Percentiles rank a stretch among this genome's conserved stretches.
These are phyloP conservation scores for Prunus dulcis DNA, from an alignment of 306 rosid genomes.

Conservation along the genomic window DNA sequence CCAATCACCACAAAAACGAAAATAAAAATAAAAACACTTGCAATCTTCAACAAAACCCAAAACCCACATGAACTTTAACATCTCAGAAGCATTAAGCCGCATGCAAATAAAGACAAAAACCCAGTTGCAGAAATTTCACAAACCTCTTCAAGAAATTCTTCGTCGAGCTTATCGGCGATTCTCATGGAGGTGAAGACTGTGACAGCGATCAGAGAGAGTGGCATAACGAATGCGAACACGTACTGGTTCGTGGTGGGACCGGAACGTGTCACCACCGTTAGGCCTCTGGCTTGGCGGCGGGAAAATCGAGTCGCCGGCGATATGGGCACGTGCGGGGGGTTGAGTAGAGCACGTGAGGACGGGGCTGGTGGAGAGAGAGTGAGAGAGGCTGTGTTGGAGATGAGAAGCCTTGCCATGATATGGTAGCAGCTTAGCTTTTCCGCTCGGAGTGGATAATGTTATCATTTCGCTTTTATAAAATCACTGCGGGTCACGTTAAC, in stretches of 20 bases:
- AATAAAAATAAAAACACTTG: neutral
- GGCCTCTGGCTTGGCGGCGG: slow-evolving; percentile 20
- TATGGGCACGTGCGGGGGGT: slow-evolving; percentile 11
- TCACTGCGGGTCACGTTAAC: neutral
- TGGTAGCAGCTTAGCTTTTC: neutral
- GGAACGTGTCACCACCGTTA: slow-evolving; percentile 49
- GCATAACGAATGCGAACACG: slow-evolving; percentile 59
- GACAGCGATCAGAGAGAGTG: slow-evolving; percentile 59
- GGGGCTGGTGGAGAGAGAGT: slow-evolving; percentile 9
- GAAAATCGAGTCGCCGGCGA: slow-evolving; percentile 22
- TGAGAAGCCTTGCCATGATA: slow-evolving; percentile 49
- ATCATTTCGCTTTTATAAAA: neutral
- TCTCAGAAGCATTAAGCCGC: neutral
- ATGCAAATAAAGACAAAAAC: neutral
- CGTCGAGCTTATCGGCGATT: slow-evolving; percentile 65
- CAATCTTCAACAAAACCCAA: no score
- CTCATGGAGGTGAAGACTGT: slow-evolving; percentile 57
- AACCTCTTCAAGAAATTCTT: slow-evolving; percentile 74
- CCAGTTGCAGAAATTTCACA: neutral
- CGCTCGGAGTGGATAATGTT: neutral
- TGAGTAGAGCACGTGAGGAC: slow-evolving; percentile 21
- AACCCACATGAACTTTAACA: no score
- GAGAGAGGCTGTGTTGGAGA: slow-evolving; percentile 32
- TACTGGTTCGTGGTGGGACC: slow-evolving; percentile 55
- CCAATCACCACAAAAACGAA: neutral